Conservation (phyloP, 352 stramenopile genomes). For the Globisporangium yorkense region DNA sequence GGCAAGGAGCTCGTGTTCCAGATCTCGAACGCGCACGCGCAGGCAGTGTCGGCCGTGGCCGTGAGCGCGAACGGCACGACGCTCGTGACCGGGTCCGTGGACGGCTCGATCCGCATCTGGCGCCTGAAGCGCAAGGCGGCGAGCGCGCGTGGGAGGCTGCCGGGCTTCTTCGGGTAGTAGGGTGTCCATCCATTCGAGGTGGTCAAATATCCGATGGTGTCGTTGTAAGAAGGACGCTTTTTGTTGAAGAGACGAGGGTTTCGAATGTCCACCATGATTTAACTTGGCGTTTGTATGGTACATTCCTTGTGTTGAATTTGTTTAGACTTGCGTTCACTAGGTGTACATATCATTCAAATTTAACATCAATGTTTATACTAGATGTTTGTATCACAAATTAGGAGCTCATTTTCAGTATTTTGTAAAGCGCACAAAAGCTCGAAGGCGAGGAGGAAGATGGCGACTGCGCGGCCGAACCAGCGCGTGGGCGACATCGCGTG, state of each 20-base stretch:
- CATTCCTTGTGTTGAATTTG: no score
- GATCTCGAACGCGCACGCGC: slow-evolving; percentile 61
- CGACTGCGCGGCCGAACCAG: slow-evolving; percentile 49
- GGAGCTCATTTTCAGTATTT: background rate
- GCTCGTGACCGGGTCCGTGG: slow-evolving; percentile 48
- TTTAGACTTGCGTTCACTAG: no score
- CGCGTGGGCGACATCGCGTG: slow-evolving; percentile 82
- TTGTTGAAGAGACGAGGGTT: no score
- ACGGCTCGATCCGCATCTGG: slow-evolving; percentile 77
- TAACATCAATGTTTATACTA: no score
- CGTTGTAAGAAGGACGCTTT: no score
- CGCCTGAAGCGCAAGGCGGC: slow-evolving; percentile 55
- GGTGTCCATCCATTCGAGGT: background rate
- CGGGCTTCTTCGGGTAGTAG: slow-evolving; percentile 43
- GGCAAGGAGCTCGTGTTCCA: slow-evolving; percentile 60
- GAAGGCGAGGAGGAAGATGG: slow-evolving; percentile 25
- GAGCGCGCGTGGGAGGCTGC: slow-evolving; percentile 33
- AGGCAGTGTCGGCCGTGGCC: slow-evolving; percentile 55
- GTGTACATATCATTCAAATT: no score
- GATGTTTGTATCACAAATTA: no score
- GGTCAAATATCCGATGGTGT: no score
- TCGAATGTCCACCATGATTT: background rate
- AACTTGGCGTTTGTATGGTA: background rate
- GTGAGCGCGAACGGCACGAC: slow-evolving; percentile 54
- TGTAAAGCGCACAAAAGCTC: background rate